Percentiles rank a stretch among this genome's conserved stretches.
Evolutionary conservation across 441 rosid species (phyloP).

Genomic region (Eruca vesicaria): DNA sequence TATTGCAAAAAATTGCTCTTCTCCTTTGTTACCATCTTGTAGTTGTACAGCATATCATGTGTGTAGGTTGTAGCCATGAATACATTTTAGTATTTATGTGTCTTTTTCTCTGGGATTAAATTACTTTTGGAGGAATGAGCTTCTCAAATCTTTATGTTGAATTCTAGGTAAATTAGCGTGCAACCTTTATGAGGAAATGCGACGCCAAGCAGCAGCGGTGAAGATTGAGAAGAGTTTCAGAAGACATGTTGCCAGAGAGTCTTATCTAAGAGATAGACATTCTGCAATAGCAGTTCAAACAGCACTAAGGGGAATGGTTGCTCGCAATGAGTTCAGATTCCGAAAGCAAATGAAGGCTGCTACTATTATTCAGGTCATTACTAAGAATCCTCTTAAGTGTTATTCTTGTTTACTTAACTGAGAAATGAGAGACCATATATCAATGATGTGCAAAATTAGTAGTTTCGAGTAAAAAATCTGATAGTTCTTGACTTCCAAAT

Average conservation of each 20-base stretch:
- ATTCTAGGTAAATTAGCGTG: constrained; percentile 84
- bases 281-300: constrained; percentile 86
- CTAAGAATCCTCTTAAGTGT: constrained; percentile 19
- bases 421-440: constrained; percentile 7
- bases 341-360: constrained; percentile 98
- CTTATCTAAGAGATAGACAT: constrained; percentile 53
- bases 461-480: constrained; percentile 3
- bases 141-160: constrained; percentile 23
- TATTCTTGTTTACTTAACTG: constrained; percentile 21
- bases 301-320: constrained; percentile 93
- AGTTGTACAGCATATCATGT: neutral
- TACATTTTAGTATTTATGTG: neutral
- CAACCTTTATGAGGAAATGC: constrained; percentile 73
- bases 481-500: constrained; percentile 9
- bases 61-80: neutral
- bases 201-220: constrained; percentile 85
- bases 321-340: constrained; percentile 93
- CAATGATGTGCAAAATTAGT: neutral
- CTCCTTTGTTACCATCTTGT: neutral
- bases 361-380: constrained; percentile 74
- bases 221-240: constrained; percentile 91
- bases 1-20: neutral
- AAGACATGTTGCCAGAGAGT: constrained; percentile 61
- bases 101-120: constrained; percentile 6
- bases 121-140: constrained; percentile 12